Conservation (phyloP, 179 eudicot genomes). For the Corrigiola litoralis region DNA sequence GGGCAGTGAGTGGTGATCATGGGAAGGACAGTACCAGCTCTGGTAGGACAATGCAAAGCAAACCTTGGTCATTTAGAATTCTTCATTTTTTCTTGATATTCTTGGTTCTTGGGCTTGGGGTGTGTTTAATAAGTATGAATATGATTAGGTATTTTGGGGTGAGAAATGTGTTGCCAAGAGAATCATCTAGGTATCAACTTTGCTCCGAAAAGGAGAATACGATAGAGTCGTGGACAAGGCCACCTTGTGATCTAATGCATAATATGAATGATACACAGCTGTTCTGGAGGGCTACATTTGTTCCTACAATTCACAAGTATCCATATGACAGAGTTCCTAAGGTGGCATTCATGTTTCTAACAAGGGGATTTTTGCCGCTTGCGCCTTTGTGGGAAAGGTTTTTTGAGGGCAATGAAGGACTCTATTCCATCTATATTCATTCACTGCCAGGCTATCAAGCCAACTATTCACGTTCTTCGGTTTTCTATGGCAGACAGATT, state of each 20-base stretch:
- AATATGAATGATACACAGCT: constrained; percentile 78
- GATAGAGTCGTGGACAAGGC: constrained; percentile 50
- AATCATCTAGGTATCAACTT: constrained; percentile 14
- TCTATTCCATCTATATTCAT: constrained; percentile 73
- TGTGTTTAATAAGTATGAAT: constrained; percentile 40
- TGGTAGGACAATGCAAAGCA: constrained; percentile 18
- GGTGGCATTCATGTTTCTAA: constrained; percentile 89
- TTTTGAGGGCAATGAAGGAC: constrained; percentile 56
- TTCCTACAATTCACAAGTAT: constrained; percentile 53
- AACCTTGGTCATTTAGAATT: constrained; percentile 27
- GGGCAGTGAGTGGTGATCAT: constrained; percentile 18
- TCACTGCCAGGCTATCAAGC: constrained; percentile 59
- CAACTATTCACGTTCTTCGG: constrained; percentile 54
- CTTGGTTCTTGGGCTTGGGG: constrained; percentile 36
- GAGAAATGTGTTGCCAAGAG: constrained; percentile 10
- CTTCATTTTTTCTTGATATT: constrained; percentile 33
- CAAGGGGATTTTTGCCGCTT: constrained; percentile 84
- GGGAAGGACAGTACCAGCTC: constrained; percentile 20
- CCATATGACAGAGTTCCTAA: constrained; percentile 72
- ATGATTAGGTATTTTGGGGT: constrained; percentile 30
- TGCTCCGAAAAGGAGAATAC: constrained; percentile 26
- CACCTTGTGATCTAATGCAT: constrained; percentile 68
- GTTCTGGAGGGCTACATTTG: constrained; percentile 78
- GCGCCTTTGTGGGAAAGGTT: constrained; percentile 88
- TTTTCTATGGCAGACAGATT: constrained; percentile 69